Evolutionary conservation across 768 basidiomycete genomes (phyloP).

Genomic region (Pleurotus tuoliensis): DNA sequence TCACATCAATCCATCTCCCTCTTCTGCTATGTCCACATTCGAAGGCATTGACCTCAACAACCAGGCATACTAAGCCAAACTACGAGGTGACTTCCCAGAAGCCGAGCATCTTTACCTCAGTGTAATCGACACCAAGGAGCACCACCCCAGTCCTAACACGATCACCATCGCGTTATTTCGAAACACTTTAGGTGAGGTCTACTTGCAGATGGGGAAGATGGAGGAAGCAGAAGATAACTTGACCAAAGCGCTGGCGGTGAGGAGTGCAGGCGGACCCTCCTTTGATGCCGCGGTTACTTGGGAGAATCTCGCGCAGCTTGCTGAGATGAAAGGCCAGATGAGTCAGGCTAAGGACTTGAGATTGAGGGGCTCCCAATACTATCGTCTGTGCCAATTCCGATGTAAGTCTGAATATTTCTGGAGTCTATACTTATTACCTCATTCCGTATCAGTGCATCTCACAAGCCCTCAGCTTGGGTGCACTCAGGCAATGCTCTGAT

Average conservation of each 20-base stretch:
- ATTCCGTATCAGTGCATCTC: neutral
- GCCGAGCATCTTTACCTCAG: constrained; percentile 28
- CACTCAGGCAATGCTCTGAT: neutral
- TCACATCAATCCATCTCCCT: neutral
- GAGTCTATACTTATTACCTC: neutral
- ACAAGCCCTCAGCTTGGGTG: neutral
- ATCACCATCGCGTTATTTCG: constrained; percentile 22
- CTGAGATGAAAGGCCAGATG: neutral
- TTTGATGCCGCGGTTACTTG: constrained; percentile 10
- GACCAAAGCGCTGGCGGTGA: constrained; percentile 25
- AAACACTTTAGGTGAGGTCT: constrained; percentile 31
- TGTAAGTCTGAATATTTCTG: neutral
- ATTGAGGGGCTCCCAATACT: neutral
- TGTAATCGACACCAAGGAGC: constrained; percentile 26
- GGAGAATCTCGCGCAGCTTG: neutral
- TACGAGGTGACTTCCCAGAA: constrained; percentile 4
- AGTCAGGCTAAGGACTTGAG: neutral
- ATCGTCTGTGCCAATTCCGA: neutral
- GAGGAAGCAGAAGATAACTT: constrained; percentile 34
- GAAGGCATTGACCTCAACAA: constrained; percentile 6
- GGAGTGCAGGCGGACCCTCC: constrained; percentile 13
- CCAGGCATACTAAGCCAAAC: constrained; percentile 5
- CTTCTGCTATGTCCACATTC: neutral
- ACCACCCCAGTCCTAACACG: constrained; percentile 16
- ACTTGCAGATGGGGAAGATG: constrained; percentile 28